Percentiles rank a stretch among this genome's conserved stretches.
Conservation (phyloP, 1,284 basidiomycete species). For the Macrocystidia cucumis region DNA sequence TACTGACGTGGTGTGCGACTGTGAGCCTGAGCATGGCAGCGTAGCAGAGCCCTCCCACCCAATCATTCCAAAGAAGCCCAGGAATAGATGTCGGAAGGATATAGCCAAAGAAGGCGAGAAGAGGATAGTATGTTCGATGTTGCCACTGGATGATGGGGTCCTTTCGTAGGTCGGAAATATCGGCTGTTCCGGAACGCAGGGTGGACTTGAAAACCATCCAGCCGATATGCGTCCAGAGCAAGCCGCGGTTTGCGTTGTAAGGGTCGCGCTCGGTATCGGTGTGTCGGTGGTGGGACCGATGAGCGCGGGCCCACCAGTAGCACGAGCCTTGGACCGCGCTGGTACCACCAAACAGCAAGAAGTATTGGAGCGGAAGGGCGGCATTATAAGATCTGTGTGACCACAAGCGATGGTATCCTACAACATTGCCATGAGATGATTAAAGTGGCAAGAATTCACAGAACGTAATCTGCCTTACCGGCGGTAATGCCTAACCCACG, state of each 20-base stretch:
- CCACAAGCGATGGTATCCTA: constrained; percentile 89
- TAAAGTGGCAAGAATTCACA: constrained; percentile 6
- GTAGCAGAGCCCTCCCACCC: constrained; percentile 77
- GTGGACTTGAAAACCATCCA: constrained; percentile 87
- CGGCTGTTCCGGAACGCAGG: constrained; percentile 70
- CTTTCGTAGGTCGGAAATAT: constrained; percentile 73
- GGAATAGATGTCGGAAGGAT: constrained; percentile 70
- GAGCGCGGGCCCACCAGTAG: constrained; percentile 89
- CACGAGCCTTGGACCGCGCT: constrained; percentile 88
- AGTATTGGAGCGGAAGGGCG: constrained; percentile 63
- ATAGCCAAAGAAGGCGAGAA: constrained; percentile 64
- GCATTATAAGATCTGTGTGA: constrained; percentile 89
- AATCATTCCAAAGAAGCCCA: constrained; percentile 77
- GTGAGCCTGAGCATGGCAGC: constrained; percentile 62
- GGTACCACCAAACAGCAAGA: constrained; percentile 72
- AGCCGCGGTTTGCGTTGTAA: constrained; percentile 78
- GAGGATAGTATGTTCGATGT: constrained; percentile 68
- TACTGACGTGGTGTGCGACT: constrained; percentile 72
- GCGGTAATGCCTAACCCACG: constrained; percentile 43
- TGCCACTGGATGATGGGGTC: constrained; percentile 80
- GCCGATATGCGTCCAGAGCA: constrained; percentile 81
- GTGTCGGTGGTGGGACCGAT: constrained; percentile 81
- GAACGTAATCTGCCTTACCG: constrained; percentile 31
- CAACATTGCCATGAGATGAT: constrained; percentile 2
- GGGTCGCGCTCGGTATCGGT: constrained; percentile 91